A percentile compares a stretch with the other conserved stretches of the same genome.
phyloP scores from a whole-genome alignment of 75 land plant species.

The Gnetum montanum region DNA sequence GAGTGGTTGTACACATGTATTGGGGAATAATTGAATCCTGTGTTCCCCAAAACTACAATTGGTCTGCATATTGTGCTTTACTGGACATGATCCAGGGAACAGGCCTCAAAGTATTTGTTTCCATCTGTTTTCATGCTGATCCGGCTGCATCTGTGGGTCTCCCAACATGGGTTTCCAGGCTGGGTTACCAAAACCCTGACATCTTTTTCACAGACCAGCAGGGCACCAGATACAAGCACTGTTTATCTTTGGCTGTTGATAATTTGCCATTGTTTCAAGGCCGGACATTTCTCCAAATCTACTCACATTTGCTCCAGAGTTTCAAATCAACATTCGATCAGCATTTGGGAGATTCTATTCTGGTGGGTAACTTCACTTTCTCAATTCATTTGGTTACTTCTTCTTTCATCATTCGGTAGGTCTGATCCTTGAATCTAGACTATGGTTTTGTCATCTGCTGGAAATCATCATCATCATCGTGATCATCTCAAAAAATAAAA shows the following conservation, averaged over 20 bases:
- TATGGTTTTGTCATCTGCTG: too few relatives aligned
- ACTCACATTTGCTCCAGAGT: slow-evolving; percentile 41
- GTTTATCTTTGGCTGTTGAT: slow-evolving; percentile 57
- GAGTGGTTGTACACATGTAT: slow-evolving; percentile 72
- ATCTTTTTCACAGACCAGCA: slow-evolving; percentile 42
- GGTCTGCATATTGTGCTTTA: slow-evolving; percentile 47
- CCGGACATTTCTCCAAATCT: slow-evolving; percentile 55
- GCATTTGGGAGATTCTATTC: slow-evolving; percentile 58
- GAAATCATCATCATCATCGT: too few relatives aligned
- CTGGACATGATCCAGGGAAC: slow-evolving; percentile 43
- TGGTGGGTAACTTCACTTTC: slow-evolving; percentile 34
- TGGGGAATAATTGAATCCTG: slow-evolving; percentile 68
- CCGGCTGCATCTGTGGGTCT: slow-evolving; percentile 24
- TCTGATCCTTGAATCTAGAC: too few relatives aligned
- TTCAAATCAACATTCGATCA: slow-evolving; percentile 43
- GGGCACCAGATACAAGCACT: slow-evolving; percentile 37
- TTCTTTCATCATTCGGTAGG: too few relatives aligned
- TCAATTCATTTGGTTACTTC: too few relatives aligned
- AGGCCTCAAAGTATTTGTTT: slow-evolving; percentile 57
- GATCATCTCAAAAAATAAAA: too few relatives aligned
- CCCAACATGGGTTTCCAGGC: slow-evolving; percentile 44
- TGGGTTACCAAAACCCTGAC: slow-evolving; percentile 31
- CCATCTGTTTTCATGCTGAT: slow-evolving; percentile 49
- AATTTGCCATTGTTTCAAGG: slow-evolving; percentile 54
- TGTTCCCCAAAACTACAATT: slow-evolving; percentile 36